Evolutionary conservation across 2,329 filamentous ascomycete species (phyloP).

Genomic region (Monilinia fructigena): DNA sequence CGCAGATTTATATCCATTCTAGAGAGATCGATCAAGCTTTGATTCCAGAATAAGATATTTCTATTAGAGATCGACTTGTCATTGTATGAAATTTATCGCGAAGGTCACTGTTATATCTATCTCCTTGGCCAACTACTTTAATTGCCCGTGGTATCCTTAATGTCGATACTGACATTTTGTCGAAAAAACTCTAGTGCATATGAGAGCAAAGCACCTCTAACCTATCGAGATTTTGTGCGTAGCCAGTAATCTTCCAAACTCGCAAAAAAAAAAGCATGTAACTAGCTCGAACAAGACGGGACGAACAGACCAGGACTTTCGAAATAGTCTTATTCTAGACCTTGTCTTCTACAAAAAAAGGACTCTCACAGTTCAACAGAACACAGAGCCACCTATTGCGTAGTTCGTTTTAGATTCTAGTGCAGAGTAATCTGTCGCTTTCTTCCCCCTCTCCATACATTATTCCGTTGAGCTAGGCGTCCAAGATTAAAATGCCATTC

Average conservation of each 20-base stretch:
- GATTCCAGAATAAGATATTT: no score
- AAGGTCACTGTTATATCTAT: no score
- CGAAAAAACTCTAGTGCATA: background rate
- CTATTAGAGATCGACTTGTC: no score
- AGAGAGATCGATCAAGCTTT: no score
- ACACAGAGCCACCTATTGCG: background rate
- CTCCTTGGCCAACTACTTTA: no score
- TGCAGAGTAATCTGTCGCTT: background rate
- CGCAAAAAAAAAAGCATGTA: background rate
- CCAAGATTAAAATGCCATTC: background rate
- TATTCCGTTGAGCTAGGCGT: background rate
- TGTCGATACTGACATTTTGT: no score
- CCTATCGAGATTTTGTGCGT: no score
- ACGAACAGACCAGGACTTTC: background rate
- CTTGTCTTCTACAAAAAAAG: background rate
- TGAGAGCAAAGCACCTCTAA: background rate
- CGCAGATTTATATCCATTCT: no score
- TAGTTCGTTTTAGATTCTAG: background rate
- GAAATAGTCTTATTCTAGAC: background rate
- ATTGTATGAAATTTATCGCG: no score
- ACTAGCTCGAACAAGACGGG: background rate
- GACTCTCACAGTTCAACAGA: background rate
- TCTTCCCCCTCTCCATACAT: background rate
- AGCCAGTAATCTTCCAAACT: no score
- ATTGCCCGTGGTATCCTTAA: no score